Conservation (phyloP, 805 yeast genomes). For the Suhomyces pyralidae region DNA sequence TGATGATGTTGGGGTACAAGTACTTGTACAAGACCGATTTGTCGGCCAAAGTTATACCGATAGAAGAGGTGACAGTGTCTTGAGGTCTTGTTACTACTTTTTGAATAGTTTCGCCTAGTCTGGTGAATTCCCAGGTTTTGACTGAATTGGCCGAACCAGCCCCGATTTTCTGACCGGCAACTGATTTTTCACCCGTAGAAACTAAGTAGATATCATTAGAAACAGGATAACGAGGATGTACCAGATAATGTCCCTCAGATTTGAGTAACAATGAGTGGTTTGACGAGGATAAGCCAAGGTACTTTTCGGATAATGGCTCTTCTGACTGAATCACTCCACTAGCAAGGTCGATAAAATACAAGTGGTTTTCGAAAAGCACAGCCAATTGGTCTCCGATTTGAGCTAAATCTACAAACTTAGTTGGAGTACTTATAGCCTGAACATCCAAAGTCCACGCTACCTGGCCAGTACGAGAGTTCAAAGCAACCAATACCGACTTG, state of each 20-base stretch:
- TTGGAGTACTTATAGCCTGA: background rate
- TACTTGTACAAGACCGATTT: conserved; percentile 80
- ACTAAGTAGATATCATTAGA: conserved; percentile 14
- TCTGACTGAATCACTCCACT: conserved; percentile 14
- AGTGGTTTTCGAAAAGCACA: conserved; percentile 11
- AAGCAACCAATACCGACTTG: conserved; percentile 5
- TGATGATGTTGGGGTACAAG: conserved; percentile 64
- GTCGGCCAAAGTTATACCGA: conserved; percentile 68
- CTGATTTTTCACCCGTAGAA: conserved; percentile 7
- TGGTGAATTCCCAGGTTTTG: conserved; percentile 30
- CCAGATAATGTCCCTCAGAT: background rate
- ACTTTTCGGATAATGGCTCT: background rate
- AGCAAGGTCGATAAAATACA: conserved; percentile 11
- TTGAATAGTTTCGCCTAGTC: conserved; percentile 15
- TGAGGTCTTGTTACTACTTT: conserved; percentile 19
- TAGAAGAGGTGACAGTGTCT: conserved; percentile 38
- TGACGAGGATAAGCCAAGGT: background rate
- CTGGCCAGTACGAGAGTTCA: conserved; percentile 7
- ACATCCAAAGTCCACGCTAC: background rate
- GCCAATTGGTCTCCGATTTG: conserved; percentile 12
- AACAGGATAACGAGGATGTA: background rate
- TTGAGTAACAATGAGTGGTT: conserved; percentile 1
- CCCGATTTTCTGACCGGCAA: conserved; percentile 22
- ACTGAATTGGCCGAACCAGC: conserved; percentile 8
- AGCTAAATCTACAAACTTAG: conserved; percentile 9